A percentile compares a stretch with the other conserved stretches of the same genome.
phyloP scores from a whole-genome alignment of 2,329 filamentous ascomycete species.

The Penicillium glabrum region DNA sequence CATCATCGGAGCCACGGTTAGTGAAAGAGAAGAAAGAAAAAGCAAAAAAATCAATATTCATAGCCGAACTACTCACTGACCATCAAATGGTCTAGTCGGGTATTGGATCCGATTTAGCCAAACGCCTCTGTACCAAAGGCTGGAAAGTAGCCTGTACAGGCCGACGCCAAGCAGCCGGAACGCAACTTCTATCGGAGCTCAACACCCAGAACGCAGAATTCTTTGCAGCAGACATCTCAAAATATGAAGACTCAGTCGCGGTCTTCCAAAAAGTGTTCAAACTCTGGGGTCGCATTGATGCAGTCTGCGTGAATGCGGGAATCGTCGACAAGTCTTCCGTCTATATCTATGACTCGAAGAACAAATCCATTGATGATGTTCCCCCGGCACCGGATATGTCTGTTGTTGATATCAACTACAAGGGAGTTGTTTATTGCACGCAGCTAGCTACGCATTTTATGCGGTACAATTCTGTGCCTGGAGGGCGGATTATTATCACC shows the following conservation, averaged over 20 bases:
- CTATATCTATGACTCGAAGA: constrained; percentile 42
- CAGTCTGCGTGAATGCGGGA: constrained; percentile 53
- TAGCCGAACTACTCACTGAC: not conserved
- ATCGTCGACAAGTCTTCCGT: constrained; percentile 48
- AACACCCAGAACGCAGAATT: constrained; percentile 40
- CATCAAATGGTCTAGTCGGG: constrained; percentile 41
- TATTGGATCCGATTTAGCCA: constrained; percentile 47
- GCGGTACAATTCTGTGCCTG: constrained; percentile 48
- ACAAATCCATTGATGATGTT: constrained; percentile 30
- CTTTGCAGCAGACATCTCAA: constrained; percentile 47
- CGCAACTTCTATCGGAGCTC: constrained; percentile 34
- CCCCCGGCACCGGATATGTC: constrained; percentile 47
- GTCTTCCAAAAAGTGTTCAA: constrained; percentile 47
- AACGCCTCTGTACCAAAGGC: constrained; percentile 34
- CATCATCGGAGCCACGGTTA: constrained; percentile 43
- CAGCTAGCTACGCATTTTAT: constrained; percentile 55
- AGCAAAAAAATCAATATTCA: not conserved
- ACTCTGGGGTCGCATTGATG: constrained; percentile 50
- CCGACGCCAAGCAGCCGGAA: constrained; percentile 34
- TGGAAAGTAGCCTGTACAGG: constrained; percentile 39
- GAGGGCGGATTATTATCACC: constrained; percentile 48
- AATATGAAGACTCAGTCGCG: constrained; percentile 46
- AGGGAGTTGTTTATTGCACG: constrained; percentile 52
- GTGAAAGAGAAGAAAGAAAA: constrained; percentile 16
- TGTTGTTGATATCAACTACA: constrained; percentile 53